Conservation (phyloP, 176 grass and related monocot genomes). For the Rhipidocladum racemiflorum region DNA sequence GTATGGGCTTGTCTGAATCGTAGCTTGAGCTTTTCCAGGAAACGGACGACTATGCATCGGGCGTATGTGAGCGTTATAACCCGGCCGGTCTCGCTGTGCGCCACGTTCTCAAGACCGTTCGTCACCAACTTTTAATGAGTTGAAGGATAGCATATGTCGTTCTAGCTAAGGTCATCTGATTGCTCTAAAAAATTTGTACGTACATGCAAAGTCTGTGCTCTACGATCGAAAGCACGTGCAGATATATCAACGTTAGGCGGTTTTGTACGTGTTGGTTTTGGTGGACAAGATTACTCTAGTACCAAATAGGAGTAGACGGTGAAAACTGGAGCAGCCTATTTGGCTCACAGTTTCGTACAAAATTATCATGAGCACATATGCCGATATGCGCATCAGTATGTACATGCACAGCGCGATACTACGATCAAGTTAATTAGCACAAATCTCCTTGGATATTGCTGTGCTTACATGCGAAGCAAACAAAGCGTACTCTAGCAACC, state of each 20-base stretch:
- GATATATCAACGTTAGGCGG: neutral
- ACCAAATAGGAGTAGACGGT: neutral
- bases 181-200: neutral
- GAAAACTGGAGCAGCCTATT: neutral
- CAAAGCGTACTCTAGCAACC: no score
- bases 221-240: neutral
- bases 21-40: neutral
- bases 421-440: neutral
- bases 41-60: conserved; percentile 4
- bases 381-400: neutral
- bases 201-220: neutral
- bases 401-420: neutral
- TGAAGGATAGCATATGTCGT: neutral
- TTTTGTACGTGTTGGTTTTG: neutral
- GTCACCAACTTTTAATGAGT: conserved; percentile 23
- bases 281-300: neutral
- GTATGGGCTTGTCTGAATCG: neutral
- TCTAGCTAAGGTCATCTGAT: neutral
- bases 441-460: neutral
- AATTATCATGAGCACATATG: neutral
- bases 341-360: neutral
- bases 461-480: no score
- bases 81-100: neutral
- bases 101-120: neutral
- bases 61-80: conserved; percentile 4